These are phyloP conservation scores for Penicillium brevicompactum DNA, from an alignment of 2,329 filamentous ascomycete species.

Conservation along the genomic window DNA sequence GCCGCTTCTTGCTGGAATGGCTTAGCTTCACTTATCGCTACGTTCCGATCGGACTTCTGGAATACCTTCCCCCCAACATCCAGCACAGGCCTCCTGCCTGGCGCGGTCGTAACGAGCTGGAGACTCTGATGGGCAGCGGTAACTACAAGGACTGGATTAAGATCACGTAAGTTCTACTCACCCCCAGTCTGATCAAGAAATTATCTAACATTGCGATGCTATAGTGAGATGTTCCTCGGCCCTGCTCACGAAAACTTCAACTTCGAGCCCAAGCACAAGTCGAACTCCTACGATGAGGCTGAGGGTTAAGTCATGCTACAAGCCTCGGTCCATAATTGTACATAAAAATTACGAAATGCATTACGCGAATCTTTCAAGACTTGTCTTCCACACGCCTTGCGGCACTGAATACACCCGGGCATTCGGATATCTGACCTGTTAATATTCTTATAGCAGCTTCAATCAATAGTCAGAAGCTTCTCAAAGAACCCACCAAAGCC, in stretches of 20 bases:
- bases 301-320: conserved; percentile 51
- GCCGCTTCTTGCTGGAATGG: conserved; percentile 93
- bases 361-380: neutral
- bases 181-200: neutral
- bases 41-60: conserved; percentile 83
- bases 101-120: conserved; percentile 81
- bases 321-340: conserved; percentile 1
- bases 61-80: conserved; percentile 82
- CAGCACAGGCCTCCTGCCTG: conserved; percentile 88
- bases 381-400: neutral
- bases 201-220: conserved; percentile 11
- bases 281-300: conserved; percentile 80
- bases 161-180: conserved; percentile 70
- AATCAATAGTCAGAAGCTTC: conserved; percentile 31
- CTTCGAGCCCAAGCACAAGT: conserved; percentile 98
- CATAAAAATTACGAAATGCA: conserved; percentile 8
- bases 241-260: conserved; percentile 87
- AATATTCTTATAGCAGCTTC: neutral
- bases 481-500: conserved; percentile 50
- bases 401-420: neutral
- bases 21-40: conserved; percentile 92
- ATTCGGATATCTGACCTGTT: neutral
- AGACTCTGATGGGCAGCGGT: conserved; percentile 86
- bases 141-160: conserved; percentile 99
- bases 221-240: conserved; percentile 95